Conservation (phyloP, 1,284 basidiomycete genomes). For the Rhodotorula sp. region DNA sequence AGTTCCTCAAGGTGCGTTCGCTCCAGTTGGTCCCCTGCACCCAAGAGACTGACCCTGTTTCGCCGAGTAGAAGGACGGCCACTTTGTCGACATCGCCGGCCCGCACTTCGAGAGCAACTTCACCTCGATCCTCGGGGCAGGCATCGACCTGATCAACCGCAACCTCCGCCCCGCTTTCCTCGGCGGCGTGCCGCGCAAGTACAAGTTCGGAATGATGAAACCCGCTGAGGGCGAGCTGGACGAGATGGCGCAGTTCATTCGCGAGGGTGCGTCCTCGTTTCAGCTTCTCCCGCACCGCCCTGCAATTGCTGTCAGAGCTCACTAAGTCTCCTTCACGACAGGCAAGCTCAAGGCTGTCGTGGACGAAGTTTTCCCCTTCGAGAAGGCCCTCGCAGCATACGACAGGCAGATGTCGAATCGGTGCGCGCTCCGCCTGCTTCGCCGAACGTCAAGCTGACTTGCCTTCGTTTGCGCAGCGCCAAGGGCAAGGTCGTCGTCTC, state of each 20-base stretch:
- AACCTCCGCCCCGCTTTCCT: slow-evolving; percentile 15
- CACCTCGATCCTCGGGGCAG: background rate
- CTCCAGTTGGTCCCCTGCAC: background rate
- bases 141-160: slow-evolving; percentile 2
- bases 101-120: slow-evolving; percentile 4
- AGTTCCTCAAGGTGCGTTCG: slow-evolving; percentile 41
- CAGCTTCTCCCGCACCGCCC: too few species aligned
- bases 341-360: slow-evolving; percentile 61
- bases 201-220: slow-evolving; percentile 44
- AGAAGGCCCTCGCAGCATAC: slow-evolving; percentile 62
- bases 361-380: slow-evolving; percentile 62
- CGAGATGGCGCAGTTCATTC: slow-evolving; percentile 50
- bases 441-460: too few species aligned
- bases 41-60: background rate
- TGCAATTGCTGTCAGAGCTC: background rate
- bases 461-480: slow-evolving; percentile 45
- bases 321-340: slow-evolving; percentile 36
- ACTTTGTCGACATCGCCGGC: slow-evolving; percentile 31
- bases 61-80: slow-evolving; percentile 1
- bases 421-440: background rate
- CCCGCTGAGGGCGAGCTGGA: slow-evolving; percentile 29
- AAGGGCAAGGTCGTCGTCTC: slow-evolving; percentile 61
- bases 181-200: slow-evolving; percentile 35
- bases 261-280: slow-evolving; percentile 15
- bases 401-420: slow-evolving; percentile 58